Conservation (phyloP, 371 early-diverging fungal species). For the Nosema bombycis region DNA sequence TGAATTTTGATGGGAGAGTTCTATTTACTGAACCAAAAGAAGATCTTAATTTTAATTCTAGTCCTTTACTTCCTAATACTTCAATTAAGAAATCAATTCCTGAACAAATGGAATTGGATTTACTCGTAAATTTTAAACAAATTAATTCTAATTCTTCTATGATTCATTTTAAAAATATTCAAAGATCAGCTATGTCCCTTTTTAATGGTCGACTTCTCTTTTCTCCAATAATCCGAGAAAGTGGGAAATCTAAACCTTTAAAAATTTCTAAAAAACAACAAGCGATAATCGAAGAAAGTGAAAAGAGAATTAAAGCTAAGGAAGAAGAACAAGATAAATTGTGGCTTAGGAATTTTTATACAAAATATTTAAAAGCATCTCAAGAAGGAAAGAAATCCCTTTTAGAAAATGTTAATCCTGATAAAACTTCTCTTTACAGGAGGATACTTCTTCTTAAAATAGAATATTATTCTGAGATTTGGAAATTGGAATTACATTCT, state of each 20-base stretch:
- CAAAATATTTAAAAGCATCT: constrained; percentile 51
- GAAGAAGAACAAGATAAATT: constrained; percentile 55
- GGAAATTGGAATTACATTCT: constrained; percentile 62
- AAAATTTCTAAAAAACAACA: constrained; percentile 60
- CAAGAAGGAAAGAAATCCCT: constrained; percentile 49
- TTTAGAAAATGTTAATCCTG: constrained; percentile 53
- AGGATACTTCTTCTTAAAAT: constrained; percentile 61
- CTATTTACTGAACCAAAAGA: not conserved
- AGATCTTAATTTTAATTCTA: no score
- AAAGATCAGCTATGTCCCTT: constrained; percentile 51
- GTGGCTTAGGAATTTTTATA: constrained; percentile 60
- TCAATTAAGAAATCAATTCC: constrained; percentile 1
- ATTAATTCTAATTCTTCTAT: constrained; percentile 10
- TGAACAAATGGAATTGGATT: constrained; percentile 15
- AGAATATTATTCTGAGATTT: constrained; percentile 63
- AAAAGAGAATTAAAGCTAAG: constrained; percentile 54
- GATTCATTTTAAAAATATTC: constrained; percentile 47
- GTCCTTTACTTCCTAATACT: no score
- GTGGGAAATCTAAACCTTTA: constrained; percentile 30
- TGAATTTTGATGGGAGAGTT: constrained; percentile 36
- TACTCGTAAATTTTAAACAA: constrained; percentile 11
- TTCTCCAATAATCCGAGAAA: constrained; percentile 20
- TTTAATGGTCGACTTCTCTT: constrained; percentile 53
- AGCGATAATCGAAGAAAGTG: constrained; percentile 62
- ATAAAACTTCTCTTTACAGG: constrained; percentile 49